Conservation (phyloP, 176 grass and related monocot genomes). For the Hsuehochloa calcarea region DNA sequence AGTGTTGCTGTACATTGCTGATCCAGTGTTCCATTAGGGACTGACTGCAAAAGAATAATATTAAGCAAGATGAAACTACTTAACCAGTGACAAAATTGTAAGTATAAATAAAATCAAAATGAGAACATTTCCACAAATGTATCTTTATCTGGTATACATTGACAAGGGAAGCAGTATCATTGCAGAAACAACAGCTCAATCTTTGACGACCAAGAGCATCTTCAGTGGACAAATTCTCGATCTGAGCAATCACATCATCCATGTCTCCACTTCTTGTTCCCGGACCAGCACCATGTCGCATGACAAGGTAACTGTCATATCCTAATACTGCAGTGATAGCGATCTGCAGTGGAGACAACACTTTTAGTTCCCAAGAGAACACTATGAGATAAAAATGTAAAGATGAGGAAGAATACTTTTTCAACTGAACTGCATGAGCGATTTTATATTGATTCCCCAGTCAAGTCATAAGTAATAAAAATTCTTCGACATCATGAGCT, state of each 20-base stretch:
- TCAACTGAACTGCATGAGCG: background rate
- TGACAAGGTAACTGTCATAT: slow-evolving; percentile 85
- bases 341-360: slow-evolving; percentile 47
- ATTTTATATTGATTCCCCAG: slow-evolving; percentile 10
- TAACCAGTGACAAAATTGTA: background rate
- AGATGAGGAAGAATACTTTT: background rate
- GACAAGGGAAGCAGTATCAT: slow-evolving; percentile 51
- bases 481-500: background rate
- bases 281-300: slow-evolving; percentile 87
- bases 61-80: background rate
- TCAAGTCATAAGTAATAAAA: background rate
- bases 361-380: slow-evolving; percentile 31
- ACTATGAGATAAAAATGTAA: background rate
- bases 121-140: background rate
- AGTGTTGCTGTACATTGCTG: slow-evolving; percentile 62
- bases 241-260: slow-evolving; percentile 33
- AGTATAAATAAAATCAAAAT: background rate
- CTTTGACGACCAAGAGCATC: slow-evolving; percentile 45
- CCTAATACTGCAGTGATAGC: slow-evolving; percentile 74
- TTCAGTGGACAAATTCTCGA: slow-evolving; percentile 36
- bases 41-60: slow-evolving; percentile 48
- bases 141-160: slow-evolving; percentile 46
- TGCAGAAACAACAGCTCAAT: slow-evolving; percentile 93
- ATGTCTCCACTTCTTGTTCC: slow-evolving; percentile 27
- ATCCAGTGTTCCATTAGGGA: slow-evolving; percentile 49